Conservation (phyloP, 83 land plant genomes). For the Larix sibirica region DNA sequence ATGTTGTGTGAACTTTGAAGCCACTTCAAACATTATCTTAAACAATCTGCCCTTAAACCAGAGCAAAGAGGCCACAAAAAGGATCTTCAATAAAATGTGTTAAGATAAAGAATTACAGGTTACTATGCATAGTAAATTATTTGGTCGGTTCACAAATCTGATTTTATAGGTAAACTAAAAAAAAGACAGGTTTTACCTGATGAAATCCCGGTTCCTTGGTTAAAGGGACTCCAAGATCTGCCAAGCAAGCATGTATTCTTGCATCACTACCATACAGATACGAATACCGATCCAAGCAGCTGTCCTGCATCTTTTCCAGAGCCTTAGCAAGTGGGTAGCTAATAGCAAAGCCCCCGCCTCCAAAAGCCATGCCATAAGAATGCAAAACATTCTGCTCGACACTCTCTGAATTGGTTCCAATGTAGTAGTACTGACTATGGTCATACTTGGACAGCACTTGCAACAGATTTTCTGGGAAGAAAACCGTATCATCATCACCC, state of each 20-base stretch:
- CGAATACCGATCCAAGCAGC: conserved; percentile 61
- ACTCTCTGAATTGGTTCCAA: conserved; percentile 71
- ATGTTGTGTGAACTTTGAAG: no score
- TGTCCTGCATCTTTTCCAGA: conserved; percentile 47
- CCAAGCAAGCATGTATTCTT: conserved; percentile 56
- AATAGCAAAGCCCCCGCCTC: conserved; percentile 79
- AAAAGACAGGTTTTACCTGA: conserved; percentile 43
- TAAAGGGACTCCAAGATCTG: conserved; percentile 75
- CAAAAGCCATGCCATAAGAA: conserved; percentile 81
- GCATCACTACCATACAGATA: conserved; percentile 57
- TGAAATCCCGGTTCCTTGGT: conserved; percentile 69
- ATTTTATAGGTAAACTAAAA: no score
- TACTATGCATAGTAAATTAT: no score
- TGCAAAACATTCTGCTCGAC: conserved; percentile 33
- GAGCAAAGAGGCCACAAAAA: no score
- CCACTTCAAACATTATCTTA: no score
- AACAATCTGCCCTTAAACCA: no score
- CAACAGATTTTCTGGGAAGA: conserved; percentile 61
- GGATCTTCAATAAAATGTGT: no score
- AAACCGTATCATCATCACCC: conserved; percentile 81
- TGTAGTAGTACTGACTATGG: conserved; percentile 52
- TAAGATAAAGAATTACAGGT: no score
- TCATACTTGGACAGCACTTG: conserved; percentile 60
- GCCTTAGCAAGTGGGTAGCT: conserved; percentile 77
- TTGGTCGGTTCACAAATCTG: no score